phyloP scores from a whole-genome alignment of 768 basidiomycete species.

The Tulasnella sp. region DNA sequence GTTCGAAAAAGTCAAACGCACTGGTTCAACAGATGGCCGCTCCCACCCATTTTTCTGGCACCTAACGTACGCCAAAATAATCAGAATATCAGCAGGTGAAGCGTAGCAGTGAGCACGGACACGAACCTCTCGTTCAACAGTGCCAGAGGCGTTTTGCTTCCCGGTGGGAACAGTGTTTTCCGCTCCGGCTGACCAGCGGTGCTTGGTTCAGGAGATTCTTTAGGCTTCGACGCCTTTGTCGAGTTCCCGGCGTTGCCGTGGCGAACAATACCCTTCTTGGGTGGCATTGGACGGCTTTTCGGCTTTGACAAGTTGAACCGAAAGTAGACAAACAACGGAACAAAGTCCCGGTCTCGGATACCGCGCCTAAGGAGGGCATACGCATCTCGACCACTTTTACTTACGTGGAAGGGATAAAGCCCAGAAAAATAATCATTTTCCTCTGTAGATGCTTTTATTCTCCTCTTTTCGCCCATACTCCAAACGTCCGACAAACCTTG shows the following conservation, averaged over 20 bases:
- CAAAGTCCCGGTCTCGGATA: not conserved
- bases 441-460: no score
- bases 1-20: conserved; percentile 44
- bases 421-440: no score
- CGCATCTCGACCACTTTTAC: no score
- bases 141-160: conserved; percentile 81
- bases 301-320: not conserved
- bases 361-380: no score
- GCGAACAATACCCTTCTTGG: conserved; percentile 31
- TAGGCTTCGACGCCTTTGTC: conserved; percentile 53
- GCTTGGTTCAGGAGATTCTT: conserved; percentile 47
- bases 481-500: no score
- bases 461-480: no score
- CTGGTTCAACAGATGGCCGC: conserved; percentile 74
- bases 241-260: conserved; percentile 92
- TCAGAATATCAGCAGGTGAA: not conserved
- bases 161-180: conserved; percentile 71
- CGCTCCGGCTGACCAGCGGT: conserved; percentile 41
- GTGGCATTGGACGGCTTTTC: not conserved
- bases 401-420: no score
- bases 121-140: conserved; percentile 75
- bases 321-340: not conserved
- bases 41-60: conserved; percentile 93
- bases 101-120: not conserved
- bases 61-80: conserved; percentile 47